Percentiles rank a stretch among this genome's conserved stretches.
Conservation (phyloP, 2,329 filamentous ascomycete genomes). For the Botrytis byssoidea region DNA sequence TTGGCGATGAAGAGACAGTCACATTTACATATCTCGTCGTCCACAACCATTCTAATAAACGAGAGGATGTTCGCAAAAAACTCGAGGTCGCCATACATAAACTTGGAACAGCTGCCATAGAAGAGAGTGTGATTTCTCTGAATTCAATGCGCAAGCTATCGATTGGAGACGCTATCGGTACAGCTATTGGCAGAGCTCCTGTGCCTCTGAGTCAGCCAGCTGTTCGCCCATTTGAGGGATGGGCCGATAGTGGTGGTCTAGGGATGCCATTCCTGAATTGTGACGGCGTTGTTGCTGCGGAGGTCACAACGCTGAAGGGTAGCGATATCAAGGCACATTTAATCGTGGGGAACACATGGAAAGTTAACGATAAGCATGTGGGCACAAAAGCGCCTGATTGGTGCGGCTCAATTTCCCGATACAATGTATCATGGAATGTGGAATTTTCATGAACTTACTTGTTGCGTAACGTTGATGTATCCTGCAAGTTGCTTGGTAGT, state of each 20-base stretch:
- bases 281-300: conserved; percentile 5
- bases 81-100: conserved; percentile 1
- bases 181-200: not conserved
- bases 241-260: conserved; percentile 4
- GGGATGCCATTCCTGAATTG: conserved; percentile 15
- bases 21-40: conserved; percentile 9
- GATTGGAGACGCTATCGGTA: conserved; percentile 8
- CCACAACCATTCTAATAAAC: conserved; percentile 6
- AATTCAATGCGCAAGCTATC: not conserved
- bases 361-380: not conserved
- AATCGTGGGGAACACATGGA: conserved; percentile 2
- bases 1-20: conserved; percentile 5
- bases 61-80: conserved; percentile 2
- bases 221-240: conserved; percentile 2
- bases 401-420: not conserved
- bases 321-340: conserved; percentile 8
- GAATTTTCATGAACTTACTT: conserved; percentile 1
- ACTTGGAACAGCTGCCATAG: not conserved
- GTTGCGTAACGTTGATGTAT: not conserved
- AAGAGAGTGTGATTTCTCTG: not conserved
- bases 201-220: not conserved
- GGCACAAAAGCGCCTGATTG: not conserved
- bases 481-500: not conserved
- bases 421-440: conserved; percentile 9
- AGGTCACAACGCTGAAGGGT: not conserved